These are phyloP conservation scores for Pythium aristosporum DNA, from an alignment of 352 stramenopile species.

Conservation along the genomic window DNA sequence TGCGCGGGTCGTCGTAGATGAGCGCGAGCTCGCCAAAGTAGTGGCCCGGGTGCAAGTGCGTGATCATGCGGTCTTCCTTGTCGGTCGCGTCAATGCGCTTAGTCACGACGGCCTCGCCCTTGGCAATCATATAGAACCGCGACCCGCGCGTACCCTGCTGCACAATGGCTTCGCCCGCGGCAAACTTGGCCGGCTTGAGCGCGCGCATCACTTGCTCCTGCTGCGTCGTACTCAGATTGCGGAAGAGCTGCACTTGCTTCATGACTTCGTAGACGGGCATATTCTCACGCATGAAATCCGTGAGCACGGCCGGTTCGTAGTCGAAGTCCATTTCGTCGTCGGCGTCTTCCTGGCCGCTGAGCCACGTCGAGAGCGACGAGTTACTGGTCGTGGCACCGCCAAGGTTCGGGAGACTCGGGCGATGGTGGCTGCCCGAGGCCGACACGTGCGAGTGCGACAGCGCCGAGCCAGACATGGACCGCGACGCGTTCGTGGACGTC, in stretches of 20 bases:
- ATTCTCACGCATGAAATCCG: slow-evolving; percentile 78
- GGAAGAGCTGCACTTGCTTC: slow-evolving; percentile 85
- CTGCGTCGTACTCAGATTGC: slow-evolving; percentile 85
- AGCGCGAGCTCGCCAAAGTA: slow-evolving; percentile 94
- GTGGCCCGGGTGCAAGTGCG: slow-evolving; percentile 85
- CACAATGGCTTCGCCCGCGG: slow-evolving; percentile 81
- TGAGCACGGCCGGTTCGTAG: slow-evolving; percentile 55
- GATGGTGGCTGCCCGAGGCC: slow-evolving; percentile 21
- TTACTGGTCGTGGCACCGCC: slow-evolving; percentile 43
- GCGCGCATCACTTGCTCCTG: slow-evolving; percentile 86
- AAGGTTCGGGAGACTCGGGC: slow-evolving; percentile 19
- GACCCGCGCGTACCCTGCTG: slow-evolving; percentile 83
- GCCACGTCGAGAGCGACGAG: slow-evolving; percentile 59
- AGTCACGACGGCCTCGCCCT: slow-evolving; percentile 83
- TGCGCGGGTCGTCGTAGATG: slow-evolving; percentile 90
- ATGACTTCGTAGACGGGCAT: slow-evolving; percentile 89
- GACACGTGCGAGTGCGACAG: slow-evolving; percentile 14
- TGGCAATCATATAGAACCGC: slow-evolving; percentile 90
- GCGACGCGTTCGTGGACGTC: slow-evolving; percentile 33
- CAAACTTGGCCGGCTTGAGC: slow-evolving; percentile 85
- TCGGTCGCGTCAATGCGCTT: slow-evolving; percentile 54
- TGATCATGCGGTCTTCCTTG: slow-evolving; percentile 83
- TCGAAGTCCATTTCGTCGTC: slow-evolving; percentile 67
- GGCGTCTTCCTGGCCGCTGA: slow-evolving; percentile 61
- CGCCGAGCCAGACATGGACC: slow-evolving; percentile 34